Percentiles rank a stretch among this genome's conserved stretches.
These are phyloP conservation scores for Lantana camara DNA, from an alignment of 257 asterid genomes.

Conservation along the genomic window DNA sequence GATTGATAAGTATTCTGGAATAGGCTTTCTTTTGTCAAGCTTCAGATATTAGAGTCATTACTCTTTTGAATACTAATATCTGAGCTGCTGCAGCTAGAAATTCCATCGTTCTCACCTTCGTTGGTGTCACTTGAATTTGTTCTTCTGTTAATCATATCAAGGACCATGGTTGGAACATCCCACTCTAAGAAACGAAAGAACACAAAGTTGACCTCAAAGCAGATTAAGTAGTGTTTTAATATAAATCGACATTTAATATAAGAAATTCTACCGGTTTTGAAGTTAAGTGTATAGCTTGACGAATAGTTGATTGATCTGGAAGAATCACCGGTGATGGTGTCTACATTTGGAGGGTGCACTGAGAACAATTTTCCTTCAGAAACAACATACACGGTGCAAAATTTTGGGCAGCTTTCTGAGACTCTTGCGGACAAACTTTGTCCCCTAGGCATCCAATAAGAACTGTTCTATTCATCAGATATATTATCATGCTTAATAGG, in stretches of 20 bases:
- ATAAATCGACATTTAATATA: no score
- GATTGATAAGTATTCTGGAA: conserved; percentile 32
- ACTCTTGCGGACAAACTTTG: conserved; percentile 46
- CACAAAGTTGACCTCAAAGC: no score
- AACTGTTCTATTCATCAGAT: conserved; percentile 21
- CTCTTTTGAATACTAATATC: conserved; percentile 16
- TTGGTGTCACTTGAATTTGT: conserved; percentile 14
- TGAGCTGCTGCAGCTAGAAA: conserved; percentile 29
- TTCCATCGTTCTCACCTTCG: conserved; percentile 26
- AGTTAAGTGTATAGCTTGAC: conserved; percentile 32
- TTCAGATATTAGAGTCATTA: conserved; percentile 36
- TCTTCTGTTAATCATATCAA: no score
- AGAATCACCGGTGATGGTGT: conserved; percentile 30
- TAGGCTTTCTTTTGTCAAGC: conserved; percentile 30
- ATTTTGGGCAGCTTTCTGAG: conserved; percentile 45
- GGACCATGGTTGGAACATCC: no score
- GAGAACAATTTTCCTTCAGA: conserved; percentile 58
- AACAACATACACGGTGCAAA: conserved; percentile 57
- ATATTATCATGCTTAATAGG: no score
- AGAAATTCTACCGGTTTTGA: conserved; percentile 33
- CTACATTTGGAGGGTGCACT: conserved; percentile 49
- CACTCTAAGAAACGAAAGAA: no score
- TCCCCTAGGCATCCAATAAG: conserved; percentile 37
- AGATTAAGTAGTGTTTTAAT: no score
- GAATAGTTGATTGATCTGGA: conserved; percentile 31